Conservation (phyloP, 495 filamentous ascomycete species). For the Aspergillus panamensis region DNA sequence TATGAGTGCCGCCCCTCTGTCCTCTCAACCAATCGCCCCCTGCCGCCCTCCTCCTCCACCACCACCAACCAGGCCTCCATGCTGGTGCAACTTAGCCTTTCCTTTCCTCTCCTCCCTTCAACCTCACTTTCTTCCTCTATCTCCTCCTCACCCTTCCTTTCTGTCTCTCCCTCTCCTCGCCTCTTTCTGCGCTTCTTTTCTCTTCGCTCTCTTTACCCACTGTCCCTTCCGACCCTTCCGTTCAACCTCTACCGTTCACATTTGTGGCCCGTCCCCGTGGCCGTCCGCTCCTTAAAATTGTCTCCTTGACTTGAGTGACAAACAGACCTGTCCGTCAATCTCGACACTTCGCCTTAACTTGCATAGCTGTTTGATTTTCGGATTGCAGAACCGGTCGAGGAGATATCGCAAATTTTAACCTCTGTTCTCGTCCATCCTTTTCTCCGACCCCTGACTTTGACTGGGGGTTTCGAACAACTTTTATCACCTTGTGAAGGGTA, state of each 20-base stretch:
- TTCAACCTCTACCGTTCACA: constrained; percentile 10
- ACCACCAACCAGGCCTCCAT: constrained; percentile 14
- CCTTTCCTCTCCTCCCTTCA: constrained; percentile 17
- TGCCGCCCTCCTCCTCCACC: constrained; percentile 13
- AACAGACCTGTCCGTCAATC: constrained; percentile 2
- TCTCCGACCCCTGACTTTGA: background rate
- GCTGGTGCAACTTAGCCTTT: constrained; percentile 15
- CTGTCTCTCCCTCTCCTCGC: constrained; percentile 13
- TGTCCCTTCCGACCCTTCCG: constrained; percentile 24
- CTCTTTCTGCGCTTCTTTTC: constrained; percentile 29
- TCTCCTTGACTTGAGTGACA: constrained; percentile 16
- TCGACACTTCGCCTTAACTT: constrained; percentile 8
- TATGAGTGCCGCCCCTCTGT: constrained; percentile 15
- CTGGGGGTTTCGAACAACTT: constrained; percentile 1
- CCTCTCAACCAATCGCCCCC: constrained; percentile 21
- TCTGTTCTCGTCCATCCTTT: background rate
- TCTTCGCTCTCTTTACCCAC: constrained; percentile 14
- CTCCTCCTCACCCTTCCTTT: constrained; percentile 10
- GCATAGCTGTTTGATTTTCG: background rate
- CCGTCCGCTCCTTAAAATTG: constrained; percentile 46
- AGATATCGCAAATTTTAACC: background rate
- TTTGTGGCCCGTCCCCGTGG: constrained; percentile 41
- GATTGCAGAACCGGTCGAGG: background rate
- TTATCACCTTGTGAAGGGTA: background rate
- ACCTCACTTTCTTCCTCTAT: constrained; percentile 20